Evolutionary conservation across 805 yeast genomes (phyloP).

Genomic region (Wickerhamomyces pijperi): DNA sequence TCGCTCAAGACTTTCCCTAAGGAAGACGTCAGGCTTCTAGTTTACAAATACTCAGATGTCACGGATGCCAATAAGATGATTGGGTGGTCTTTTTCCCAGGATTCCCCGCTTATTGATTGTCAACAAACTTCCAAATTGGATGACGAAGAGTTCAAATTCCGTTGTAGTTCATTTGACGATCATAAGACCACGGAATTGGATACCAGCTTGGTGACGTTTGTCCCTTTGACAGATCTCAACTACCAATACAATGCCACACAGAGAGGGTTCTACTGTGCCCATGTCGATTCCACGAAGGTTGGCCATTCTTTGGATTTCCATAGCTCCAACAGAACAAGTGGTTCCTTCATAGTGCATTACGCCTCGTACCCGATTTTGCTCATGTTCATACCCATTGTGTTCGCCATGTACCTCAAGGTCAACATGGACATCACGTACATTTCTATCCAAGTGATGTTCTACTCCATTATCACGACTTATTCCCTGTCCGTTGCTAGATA

Average conservation of each 20-base stretch:
- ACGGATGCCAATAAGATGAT: background rate
- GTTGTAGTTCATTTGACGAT: background rate
- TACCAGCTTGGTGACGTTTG: background rate
- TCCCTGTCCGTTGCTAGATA: background rate
- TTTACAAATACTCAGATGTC: background rate
- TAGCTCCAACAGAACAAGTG: background rate
- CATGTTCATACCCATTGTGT: background rate
- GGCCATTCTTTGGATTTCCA: background rate
- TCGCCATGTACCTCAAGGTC: background rate
- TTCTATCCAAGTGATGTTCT: background rate
- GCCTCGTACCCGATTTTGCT: background rate
- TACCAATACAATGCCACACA: background rate
- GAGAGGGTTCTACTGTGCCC: background rate
- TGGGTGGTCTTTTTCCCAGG: background rate
- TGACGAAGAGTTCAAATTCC: background rate
- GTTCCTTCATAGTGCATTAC: background rate
- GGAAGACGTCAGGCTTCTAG: background rate
- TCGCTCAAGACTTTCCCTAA: background rate
- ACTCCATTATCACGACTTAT: background rate
- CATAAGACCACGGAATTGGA: background rate
- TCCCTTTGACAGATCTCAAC: background rate
- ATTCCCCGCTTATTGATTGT: background rate
- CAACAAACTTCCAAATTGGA: background rate
- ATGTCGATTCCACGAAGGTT: background rate
- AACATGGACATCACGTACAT: background rate